Conservation (phyloP, 108 stramenopile species). For the Pseudonitzschia pungens region DNA sequence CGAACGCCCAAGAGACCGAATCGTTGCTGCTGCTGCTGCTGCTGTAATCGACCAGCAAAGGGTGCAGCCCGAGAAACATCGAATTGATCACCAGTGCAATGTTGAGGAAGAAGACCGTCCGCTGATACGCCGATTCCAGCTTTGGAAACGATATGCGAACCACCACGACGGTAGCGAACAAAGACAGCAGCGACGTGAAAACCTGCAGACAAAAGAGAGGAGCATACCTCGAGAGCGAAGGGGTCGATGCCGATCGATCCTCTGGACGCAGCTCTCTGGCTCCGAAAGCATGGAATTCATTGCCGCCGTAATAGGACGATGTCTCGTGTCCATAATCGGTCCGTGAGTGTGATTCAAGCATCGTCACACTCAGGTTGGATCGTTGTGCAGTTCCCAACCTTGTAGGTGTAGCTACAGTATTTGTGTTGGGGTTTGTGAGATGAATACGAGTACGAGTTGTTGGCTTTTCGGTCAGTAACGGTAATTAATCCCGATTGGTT, state of each 20-base stretch:
- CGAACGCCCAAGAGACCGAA: constrained; percentile 27
- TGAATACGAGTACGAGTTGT: too few species aligned
- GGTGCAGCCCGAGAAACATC: constrained; percentile 23
- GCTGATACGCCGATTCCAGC: constrained; percentile 26
- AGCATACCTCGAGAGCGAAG: constrained; percentile 3
- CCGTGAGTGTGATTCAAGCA: too few species aligned
- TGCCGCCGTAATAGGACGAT: too few species aligned
- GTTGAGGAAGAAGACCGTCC: constrained; percentile 31
- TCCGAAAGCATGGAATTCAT: neutral
- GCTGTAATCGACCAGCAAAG: constrained; percentile 12
- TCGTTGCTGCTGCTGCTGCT: too few species aligned
- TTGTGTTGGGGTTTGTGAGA: too few species aligned
- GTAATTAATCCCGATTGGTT: too few species aligned
- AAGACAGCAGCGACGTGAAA: constrained; percentile 19
- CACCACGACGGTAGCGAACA: constrained; percentile 24
- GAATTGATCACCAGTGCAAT: constrained; percentile 23
- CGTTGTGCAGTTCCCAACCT: too few species aligned
- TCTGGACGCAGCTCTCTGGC: neutral
- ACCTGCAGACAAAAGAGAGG: constrained; percentile 9
- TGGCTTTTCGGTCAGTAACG: too few species aligned
- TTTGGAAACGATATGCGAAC: constrained; percentile 25
- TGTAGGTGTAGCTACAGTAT: too few species aligned
- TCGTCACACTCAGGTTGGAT: too few species aligned
- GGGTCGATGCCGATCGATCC: neutral
- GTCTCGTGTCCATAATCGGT: too few species aligned